Evolutionary conservation across 2,329 filamentous ascomycete species (phyloP), one percentile per base, ranked within the genome.

Genomic region (Xylaria sp.): DNA sequence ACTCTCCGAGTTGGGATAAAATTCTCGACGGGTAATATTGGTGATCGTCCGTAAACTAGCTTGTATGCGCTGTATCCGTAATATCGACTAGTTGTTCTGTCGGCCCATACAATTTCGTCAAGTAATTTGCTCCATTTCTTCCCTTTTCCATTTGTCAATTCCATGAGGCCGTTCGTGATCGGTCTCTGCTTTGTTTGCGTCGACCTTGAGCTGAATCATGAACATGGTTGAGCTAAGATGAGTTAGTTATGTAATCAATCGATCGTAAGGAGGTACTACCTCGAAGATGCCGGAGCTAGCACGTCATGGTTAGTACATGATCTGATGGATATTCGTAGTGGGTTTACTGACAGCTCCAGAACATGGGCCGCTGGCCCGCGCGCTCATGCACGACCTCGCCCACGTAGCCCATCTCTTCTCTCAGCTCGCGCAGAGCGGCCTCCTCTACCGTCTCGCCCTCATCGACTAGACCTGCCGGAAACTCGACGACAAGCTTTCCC

Each of bases 181-280:
- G n/a, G n/a, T n/a, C n/a, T 82, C 81, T 4, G 80, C 78, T 17
- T 76, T 77, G 5, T 78, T 78, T 48, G 83, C 75, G 68, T 86
- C 83, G 65, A 86, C 78, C 6, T 80, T 83, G 40, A 85, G 76
- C 62, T 85, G 82, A 23, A 86, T 75, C 66, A 78, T 71, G 59
- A 73, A 77, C 0, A 73, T 76, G 40, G 70, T 75, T 17, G 77
- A 77, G 69, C 76, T 77, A 60, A 17, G 23, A 26, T 23, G 15
- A 44, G 54, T 42, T 1, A 44, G 54, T 31, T 2, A 42, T 20
- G 11, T 11, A 13, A 33, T 20, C 40, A 20, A 3, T 44, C 3
- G 13, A 6, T 31, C 3, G 6, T 31, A 36, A 28, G n/a, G 13
- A n/a, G 31, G 28, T n/a, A 13, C 72, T 73, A 76, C 75, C 74